These are phyloP conservation scores for Mucor lusitanicus DNA, from an alignment of 371 early-diverging fungal genomes.

Conservation along the genomic window DNA sequence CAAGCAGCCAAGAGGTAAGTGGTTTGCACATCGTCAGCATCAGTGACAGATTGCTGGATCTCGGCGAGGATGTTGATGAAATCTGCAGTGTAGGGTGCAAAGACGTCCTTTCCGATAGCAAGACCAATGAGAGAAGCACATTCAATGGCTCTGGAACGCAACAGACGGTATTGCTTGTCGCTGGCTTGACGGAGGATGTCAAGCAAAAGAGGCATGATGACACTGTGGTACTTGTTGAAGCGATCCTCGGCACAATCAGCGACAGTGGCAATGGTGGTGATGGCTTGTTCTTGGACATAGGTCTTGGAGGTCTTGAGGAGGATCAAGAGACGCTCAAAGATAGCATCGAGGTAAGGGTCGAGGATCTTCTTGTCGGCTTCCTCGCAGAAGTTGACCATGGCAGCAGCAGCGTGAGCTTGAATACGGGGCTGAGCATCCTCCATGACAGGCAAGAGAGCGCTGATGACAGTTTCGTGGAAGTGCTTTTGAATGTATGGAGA, in stretches of 20 bases:
- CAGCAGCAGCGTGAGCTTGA: constrained; percentile 95
- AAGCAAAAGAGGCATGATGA: constrained; percentile 94
- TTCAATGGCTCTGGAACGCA: constrained; percentile 96
- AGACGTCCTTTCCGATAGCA: constrained; percentile 90
- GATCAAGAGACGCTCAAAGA: constrained; percentile 83
- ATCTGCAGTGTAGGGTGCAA: constrained; percentile 75
- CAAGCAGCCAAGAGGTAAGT: constrained; percentile 93
- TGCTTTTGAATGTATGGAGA: constrained; percentile 83
- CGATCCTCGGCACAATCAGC: constrained; percentile 91
- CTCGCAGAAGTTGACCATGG: constrained; percentile 96
- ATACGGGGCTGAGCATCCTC: constrained; percentile 84
- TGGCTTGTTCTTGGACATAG: constrained; percentile 96
- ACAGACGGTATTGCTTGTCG: constrained; percentile 81
- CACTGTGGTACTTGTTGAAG: constrained; percentile 86
- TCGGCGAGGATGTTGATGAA: constrained; percentile 80
- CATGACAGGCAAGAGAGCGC: constrained; percentile 86
- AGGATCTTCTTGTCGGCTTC: constrained; percentile 76
- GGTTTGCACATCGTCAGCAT: constrained; percentile 89
- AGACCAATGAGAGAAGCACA: constrained; percentile 90
- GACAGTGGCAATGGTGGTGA: constrained; percentile 97
- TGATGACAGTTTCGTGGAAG: constrained; percentile 77
- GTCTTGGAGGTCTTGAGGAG: constrained; percentile 80
- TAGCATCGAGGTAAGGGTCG: constrained; percentile 85
- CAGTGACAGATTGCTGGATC: constrained; percentile 79
- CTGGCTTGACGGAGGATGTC: constrained; percentile 83